Percentiles rank a stretch among this genome's conserved stretches.
phyloP scores from a whole-genome alignment of 2,329 filamentous ascomycete species.

The Aureobasidium sp. region DNA sequence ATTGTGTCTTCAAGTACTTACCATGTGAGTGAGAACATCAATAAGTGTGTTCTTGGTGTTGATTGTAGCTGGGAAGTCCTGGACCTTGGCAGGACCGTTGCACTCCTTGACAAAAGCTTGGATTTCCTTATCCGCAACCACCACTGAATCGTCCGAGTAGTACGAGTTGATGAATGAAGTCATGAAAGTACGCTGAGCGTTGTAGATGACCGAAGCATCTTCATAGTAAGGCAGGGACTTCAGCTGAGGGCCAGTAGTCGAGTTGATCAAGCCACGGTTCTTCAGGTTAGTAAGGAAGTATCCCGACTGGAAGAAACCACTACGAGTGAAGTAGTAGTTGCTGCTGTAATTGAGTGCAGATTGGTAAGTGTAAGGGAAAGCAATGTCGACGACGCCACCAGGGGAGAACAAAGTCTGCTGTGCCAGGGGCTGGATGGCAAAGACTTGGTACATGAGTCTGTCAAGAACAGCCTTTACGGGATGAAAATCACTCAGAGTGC shows the following conservation, averaged over 20 bases:
- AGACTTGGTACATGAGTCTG: conserved; percentile 13
- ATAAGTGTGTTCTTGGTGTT: not conserved
- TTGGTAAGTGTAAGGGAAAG: not conserved
- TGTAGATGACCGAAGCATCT: conserved; percentile 1
- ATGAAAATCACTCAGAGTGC: not conserved
- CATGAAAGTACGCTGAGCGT: not conserved
- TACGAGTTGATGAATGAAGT: conserved; percentile 7
- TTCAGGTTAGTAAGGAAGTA: not conserved
- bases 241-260: not conserved
- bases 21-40: conserved; percentile 7
- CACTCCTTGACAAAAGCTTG: conserved; percentile 9
- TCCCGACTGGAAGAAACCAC: conserved; percentile 3
- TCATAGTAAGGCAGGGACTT: conserved; percentile 9
- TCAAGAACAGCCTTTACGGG: conserved; percentile 6
- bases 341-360: conserved; percentile 1
- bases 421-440: conserved; percentile 9
- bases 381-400: not conserved
- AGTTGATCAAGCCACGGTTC: conserved; percentile 5
- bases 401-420: not conserved
- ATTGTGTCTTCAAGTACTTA: not conserved
- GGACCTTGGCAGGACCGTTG: conserved; percentile 6
- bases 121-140: not conserved
- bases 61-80: conserved; percentile 1
- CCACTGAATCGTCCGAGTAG: not conserved
- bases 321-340: conserved; percentile 14